Evolutionary conservation across 768 basidiomycete genomes (phyloP).

Genomic region (Coprinopsis marcescibilis): DNA sequence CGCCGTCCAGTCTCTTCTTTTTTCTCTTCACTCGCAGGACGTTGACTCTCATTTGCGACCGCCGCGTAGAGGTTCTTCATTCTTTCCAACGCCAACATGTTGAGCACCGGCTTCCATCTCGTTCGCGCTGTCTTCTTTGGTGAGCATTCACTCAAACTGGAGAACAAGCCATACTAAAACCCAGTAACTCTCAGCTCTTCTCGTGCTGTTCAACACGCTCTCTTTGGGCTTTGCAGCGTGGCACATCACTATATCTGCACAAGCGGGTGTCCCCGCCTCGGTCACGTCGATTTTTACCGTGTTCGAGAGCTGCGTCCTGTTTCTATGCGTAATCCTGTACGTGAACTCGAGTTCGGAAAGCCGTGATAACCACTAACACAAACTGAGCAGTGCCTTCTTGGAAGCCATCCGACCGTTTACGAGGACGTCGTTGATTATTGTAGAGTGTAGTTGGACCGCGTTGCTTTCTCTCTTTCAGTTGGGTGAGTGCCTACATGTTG

Average conservation of each 20-base stretch:
- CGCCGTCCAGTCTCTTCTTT: constrained; percentile 2
- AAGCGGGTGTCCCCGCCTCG: constrained; percentile 34
- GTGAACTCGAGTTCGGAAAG: constrained; percentile 13
- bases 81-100: constrained; percentile 7
- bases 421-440: constrained; percentile 35
- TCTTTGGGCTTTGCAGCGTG: constrained; percentile 52
- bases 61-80: not conserved
- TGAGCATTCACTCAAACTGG: too few relatives aligned
- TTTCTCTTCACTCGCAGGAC: constrained; percentile 3
- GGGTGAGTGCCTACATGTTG: constrained; percentile 28
- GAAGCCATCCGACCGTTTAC: constrained; percentile 30
- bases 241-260: constrained; percentile 40
- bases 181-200: constrained; percentile 32
- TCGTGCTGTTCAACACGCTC: constrained; percentile 47
- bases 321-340: constrained; percentile 31
- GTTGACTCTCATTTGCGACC: constrained; percentile 3
- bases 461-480: constrained; percentile 44
- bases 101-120: constrained; percentile 51
- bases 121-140: constrained; percentile 54
- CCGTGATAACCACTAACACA: not conserved
- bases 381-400: constrained; percentile 27
- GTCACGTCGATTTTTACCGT: constrained; percentile 45
- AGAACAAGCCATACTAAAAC: not conserved
- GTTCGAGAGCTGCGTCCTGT: constrained; percentile 36
- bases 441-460: constrained; percentile 55